These are phyloP conservation scores for Wickerhamiella cacticola DNA, from an alignment of 805 yeast species.

Conservation along the genomic window DNA sequence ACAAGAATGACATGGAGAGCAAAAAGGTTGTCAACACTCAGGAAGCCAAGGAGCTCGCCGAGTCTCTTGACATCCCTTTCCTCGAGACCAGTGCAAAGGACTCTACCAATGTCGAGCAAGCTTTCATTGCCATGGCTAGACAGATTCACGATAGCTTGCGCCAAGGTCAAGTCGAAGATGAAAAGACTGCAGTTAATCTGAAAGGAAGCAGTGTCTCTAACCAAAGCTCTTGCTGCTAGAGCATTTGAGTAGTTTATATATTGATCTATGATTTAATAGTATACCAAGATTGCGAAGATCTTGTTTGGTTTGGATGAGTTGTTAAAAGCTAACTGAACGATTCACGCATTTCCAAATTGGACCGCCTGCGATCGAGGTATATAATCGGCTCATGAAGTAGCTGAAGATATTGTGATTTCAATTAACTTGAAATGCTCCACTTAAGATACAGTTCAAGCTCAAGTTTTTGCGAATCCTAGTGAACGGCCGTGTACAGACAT, in stretches of 20 bases:
- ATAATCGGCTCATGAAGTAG: no score
- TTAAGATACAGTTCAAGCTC: no score
- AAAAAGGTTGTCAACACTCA: slow-evolving; percentile 60
- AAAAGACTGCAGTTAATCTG: slow-evolving; percentile 33
- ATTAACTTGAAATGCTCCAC: no score
- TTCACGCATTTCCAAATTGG: no score
- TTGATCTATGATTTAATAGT: background rate
- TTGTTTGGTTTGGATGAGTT: no score
- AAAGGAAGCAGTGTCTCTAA: slow-evolving; percentile 33
- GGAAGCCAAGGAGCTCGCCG: slow-evolving; percentile 13
- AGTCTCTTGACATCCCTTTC: slow-evolving; percentile 60
- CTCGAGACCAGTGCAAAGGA: slow-evolving; percentile 92
- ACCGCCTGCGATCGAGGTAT: no score
- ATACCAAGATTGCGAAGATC: no score
- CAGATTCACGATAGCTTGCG: slow-evolving; percentile 92
- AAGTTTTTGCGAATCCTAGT: no score
- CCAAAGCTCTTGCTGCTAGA: slow-evolving; percentile 33
- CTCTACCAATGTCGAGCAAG: slow-evolving; percentile 95
- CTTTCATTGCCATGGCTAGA: slow-evolving; percentile 96
- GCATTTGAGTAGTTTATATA: slow-evolving; percentile 3
- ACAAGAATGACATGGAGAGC: slow-evolving; percentile 87
- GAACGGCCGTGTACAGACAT: no score
- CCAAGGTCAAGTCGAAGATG: slow-evolving; percentile 34
- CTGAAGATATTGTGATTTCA: no score
- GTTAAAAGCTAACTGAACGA: no score